A percentile compares a stretch with the other conserved stretches of the same genome.
Conservation (phyloP, 495 filamentous ascomycete species). For the Cercophora sp. region DNA sequence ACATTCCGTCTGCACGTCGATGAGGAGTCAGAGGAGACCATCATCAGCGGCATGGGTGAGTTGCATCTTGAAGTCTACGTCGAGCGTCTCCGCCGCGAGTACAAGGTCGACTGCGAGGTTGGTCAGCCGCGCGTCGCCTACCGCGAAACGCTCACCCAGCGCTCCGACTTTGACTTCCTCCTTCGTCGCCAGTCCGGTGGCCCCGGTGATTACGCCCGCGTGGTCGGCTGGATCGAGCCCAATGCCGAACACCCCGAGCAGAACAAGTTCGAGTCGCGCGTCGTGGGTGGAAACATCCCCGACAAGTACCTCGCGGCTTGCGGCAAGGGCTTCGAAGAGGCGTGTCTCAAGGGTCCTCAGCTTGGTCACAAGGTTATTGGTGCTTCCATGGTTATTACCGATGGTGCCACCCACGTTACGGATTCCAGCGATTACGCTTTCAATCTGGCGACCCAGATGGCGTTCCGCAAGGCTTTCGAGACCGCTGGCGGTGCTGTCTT, state of each 20-base stretch:
- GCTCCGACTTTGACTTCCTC: constrained; percentile 81
- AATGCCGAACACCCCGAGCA: constrained; percentile 60
- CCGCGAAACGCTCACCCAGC: constrained; percentile 82
- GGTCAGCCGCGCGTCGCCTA: constrained; percentile 97
- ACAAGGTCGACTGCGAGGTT: constrained; percentile 91
- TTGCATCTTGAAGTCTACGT: constrained; percentile 96
- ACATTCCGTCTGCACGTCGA: constrained; percentile 96
- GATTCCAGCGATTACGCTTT: constrained; percentile 99
- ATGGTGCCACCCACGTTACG: constrained; percentile 96
- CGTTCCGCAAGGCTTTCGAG: constrained; percentile 91
- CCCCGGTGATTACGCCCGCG: constrained; percentile 92
- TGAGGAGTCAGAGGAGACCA: constrained; percentile 84
- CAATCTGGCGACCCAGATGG: constrained; percentile 92
- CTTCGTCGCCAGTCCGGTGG: constrained; percentile 97
- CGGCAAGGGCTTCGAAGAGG: constrained; percentile 87
- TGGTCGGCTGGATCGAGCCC: constrained; percentile 90
- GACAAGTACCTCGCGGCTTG: constrained; percentile 97
- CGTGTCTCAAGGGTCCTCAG: constrained; percentile 83
- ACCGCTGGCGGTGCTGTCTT: constrained; percentile 74
- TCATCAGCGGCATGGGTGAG: constrained; percentile 99
- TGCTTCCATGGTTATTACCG: constrained; percentile 85
- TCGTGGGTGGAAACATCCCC: constrained; percentile 84
- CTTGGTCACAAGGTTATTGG: constrained; percentile 94
- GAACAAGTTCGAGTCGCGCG: constrained; percentile 81
- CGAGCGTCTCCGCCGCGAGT: constrained; percentile 96